Conservation (phyloP, 352 stramenopile species). For the Pythium volutum region DNA sequence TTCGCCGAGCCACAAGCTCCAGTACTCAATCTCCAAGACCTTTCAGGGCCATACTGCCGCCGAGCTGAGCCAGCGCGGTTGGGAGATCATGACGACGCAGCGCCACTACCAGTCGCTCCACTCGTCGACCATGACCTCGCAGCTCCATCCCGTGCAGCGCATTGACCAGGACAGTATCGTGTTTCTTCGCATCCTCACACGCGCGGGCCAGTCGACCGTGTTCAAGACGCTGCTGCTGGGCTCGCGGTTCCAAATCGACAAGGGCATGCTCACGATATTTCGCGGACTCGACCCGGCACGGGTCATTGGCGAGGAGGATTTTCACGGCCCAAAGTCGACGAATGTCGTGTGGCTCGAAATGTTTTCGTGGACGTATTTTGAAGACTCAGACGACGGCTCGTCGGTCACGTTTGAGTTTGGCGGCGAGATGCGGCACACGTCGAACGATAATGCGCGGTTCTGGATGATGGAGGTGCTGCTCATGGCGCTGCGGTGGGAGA, state of each 20-base stretch:
- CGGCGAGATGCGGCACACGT: slow-evolving; percentile 27
- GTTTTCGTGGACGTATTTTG: slow-evolving; percentile 24
- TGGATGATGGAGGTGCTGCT: slow-evolving; percentile 73
- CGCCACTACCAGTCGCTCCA: slow-evolving; percentile 21
- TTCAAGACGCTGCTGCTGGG: slow-evolving; percentile 66
- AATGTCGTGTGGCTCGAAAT: slow-evolving; percentile 50
- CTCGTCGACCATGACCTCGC: slow-evolving; percentile 26
- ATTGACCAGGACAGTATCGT: slow-evolving; percentile 56
- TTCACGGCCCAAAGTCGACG: not conserved
- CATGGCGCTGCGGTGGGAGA: slow-evolving; percentile 65
- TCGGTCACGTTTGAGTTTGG: slow-evolving; percentile 53
- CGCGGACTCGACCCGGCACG: slow-evolving; percentile 46
- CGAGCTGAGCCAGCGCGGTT: slow-evolving; percentile 49
- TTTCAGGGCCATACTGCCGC: slow-evolving; percentile 35
- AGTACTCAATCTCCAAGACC: slow-evolving; percentile 64
- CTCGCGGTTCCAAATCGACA: slow-evolving; percentile 44
- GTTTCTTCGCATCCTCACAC: slow-evolving; percentile 55
- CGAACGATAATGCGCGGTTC: slow-evolving; percentile 35
- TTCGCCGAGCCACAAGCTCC: slow-evolving; percentile 27
- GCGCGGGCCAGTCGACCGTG: slow-evolving; percentile 24
- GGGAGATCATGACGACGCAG: slow-evolving; percentile 46
- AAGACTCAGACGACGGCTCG: slow-evolving; percentile 7
- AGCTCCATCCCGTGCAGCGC: slow-evolving; percentile 47
- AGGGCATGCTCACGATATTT: slow-evolving; percentile 68
- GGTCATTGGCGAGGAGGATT: slow-evolving; percentile 19